Conservation (phyloP, 192 early-diverging fungal genomes). For the Podila clonocystis region DNA sequence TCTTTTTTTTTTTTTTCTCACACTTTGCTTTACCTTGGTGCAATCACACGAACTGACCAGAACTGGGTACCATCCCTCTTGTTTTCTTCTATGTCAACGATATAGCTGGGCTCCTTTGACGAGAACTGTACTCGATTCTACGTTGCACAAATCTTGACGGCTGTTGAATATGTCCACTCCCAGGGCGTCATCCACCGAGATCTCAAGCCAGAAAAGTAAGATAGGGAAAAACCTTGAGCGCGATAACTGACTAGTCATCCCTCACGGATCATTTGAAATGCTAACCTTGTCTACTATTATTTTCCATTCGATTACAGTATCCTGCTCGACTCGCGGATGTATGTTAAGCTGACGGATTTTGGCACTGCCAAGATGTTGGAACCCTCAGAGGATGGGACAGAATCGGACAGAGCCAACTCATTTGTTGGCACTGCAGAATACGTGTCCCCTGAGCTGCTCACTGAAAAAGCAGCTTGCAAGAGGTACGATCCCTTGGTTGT, state of each 20-base stretch:
- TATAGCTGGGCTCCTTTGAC: constrained; percentile 77
- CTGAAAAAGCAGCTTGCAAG: constrained; percentile 84
- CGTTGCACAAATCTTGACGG: constrained; percentile 84
- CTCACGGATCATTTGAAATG: not conserved
- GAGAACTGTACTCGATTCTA: constrained; percentile 85
- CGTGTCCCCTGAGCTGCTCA: constrained; percentile 95
- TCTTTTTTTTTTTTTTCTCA: constrained; percentile 7
- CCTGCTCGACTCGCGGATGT: constrained; percentile 86
- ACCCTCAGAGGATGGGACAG: constrained; percentile 51
- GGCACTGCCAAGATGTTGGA: constrained; percentile 88
- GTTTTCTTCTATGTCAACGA: not conserved
- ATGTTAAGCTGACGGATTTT: constrained; percentile 97
- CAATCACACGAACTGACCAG: too few species aligned
- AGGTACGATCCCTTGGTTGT: constrained; percentile 49
- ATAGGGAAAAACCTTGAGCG: not conserved
- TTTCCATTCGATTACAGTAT: constrained; percentile 64
- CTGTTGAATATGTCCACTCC: constrained; percentile 90
- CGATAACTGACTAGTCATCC: not conserved
- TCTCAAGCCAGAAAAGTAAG: constrained; percentile 93
- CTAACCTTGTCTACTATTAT: not conserved
- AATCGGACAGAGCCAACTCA: constrained; percentile 74
- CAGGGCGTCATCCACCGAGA: constrained; percentile 92
- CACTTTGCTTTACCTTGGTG: not conserved
- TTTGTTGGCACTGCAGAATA: constrained; percentile 99
- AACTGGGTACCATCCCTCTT: not conserved